phyloP scores from a whole-genome alignment of 2,329 filamentous ascomycete genomes.

The Helminthosporium solani region DNA sequence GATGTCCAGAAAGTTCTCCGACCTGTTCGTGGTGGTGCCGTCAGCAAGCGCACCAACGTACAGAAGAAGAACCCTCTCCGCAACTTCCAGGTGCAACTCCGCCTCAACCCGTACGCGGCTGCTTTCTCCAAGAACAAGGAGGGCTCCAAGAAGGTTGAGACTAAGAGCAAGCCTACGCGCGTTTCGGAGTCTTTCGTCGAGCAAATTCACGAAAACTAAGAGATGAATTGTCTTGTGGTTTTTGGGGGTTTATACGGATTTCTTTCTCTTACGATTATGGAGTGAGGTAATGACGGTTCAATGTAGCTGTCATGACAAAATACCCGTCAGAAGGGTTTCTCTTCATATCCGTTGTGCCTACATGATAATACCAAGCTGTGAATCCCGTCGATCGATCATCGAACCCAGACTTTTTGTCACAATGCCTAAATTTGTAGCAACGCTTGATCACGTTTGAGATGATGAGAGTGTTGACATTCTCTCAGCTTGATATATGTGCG shows the following conservation, averaged over 20 bases:
- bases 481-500: too few species aligned
- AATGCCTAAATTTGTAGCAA: too few species aligned
- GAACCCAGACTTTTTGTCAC: too few species aligned
- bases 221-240: conserved; percentile 15
- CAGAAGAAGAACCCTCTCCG: conserved; percentile 99
- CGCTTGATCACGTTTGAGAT: too few species aligned
- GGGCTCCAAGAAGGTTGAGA: conserved; percentile 66
- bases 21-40: conserved; percentile 83
- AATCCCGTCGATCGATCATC: neutral
- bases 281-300: conserved; percentile 22
- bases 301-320: conserved; percentile 32
- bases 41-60: conserved; percentile 84
- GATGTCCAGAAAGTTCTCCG: conserved; percentile 96
- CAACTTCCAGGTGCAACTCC: conserved; percentile 98
- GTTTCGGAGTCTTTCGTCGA: conserved; percentile 55
- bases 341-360: conserved; percentile 3
- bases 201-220: conserved; percentile 52
- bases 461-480: too few species aligned
- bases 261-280: conserved; percentile 20
- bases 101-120: conserved; percentile 96
- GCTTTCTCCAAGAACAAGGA: conserved; percentile 86
- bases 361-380: neutral
- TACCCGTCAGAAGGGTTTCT: conserved; percentile 23
- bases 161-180: conserved; percentile 59
- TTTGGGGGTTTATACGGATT: conserved; percentile 19